Percentiles rank a stretch among this genome's conserved stretches.
phyloP scores from a whole-genome alignment of 108 stramenopile genomes.

The Fragilariopsis cylindrus region DNA sequence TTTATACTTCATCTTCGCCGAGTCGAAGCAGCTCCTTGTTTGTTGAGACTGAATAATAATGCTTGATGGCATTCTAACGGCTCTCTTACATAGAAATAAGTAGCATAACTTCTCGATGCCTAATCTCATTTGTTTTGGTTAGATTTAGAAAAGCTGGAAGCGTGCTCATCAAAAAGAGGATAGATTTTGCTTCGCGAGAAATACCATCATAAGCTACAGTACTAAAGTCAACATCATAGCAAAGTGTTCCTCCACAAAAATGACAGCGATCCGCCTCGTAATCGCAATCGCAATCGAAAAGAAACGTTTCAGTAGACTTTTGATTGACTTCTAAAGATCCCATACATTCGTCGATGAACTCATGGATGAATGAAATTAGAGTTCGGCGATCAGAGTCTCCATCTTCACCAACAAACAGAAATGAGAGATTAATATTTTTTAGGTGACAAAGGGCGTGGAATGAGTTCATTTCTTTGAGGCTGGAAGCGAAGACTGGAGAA shows the following conservation, averaged over 20 bases:
- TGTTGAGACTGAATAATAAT: too few relatives aligned
- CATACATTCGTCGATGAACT: neutral
- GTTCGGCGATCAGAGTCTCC: neutral
- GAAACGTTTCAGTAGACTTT: neutral
- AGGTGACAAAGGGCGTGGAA: conserved; percentile 8
- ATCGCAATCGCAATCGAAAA: too few relatives aligned
- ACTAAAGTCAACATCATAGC: neutral
- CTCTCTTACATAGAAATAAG: neutral
- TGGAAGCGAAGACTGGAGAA: neutral
- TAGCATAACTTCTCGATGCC: neutral
- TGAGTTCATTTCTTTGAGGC: neutral
- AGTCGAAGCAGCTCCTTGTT: too few relatives aligned
- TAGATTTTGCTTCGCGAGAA: neutral
- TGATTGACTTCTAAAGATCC: neutral
- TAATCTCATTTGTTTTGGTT: neutral
- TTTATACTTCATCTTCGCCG: too few relatives aligned
- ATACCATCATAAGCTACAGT: neutral
- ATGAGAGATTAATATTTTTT: neutral
- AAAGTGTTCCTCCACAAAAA: neutral
- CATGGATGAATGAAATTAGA: neutral
- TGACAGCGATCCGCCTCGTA: neutral
- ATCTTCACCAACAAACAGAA: neutral
- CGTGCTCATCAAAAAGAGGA: neutral
- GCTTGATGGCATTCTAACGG: too few relatives aligned
- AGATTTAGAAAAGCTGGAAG: neutral